phyloP scores from a whole-genome alignment of 129 eudicot genomes.

The Helichrysum umbraculigerum region DNA sequence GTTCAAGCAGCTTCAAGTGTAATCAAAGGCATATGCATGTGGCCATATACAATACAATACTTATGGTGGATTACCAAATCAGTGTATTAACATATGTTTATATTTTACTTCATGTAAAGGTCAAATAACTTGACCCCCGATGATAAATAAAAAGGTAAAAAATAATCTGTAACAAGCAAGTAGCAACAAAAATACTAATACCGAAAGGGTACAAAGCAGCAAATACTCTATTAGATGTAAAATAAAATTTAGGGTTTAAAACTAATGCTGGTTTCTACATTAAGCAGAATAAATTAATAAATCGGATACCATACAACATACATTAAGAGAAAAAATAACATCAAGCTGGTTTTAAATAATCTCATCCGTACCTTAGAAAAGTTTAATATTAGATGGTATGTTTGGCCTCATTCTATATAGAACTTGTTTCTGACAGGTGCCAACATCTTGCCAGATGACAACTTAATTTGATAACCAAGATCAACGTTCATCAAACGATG shows the following conservation, averaged over 20 bases:
- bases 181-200: background rate
- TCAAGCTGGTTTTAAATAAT: conserved; percentile 19
- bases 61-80: background rate
- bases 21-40: conserved; percentile 45
- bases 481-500: conserved; percentile 93
- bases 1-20: conserved; percentile 37
- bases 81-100: background rate
- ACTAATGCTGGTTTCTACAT: conserved; percentile 2
- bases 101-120: background rate
- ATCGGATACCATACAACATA: conserved; percentile 23
- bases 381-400: background rate
- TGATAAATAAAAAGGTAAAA: background rate
- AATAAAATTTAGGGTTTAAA: conserved; percentile 14
- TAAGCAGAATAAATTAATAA: conserved; percentile 15
- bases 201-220: background rate
- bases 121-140: background rate
- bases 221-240: conserved; percentile 11
- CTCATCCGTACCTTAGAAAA: conserved; percentile 9
- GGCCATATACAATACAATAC: background rate
- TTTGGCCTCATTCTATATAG: conserved; percentile 62
- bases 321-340: conserved; percentile 12
- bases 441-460: conserved; percentile 51
- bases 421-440: conserved; percentile 58
- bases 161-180: background rate
- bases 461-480: conserved; percentile 51